Conservation (phyloP, 148 eudicot genomes). For the Amaranthus cruentus region DNA sequence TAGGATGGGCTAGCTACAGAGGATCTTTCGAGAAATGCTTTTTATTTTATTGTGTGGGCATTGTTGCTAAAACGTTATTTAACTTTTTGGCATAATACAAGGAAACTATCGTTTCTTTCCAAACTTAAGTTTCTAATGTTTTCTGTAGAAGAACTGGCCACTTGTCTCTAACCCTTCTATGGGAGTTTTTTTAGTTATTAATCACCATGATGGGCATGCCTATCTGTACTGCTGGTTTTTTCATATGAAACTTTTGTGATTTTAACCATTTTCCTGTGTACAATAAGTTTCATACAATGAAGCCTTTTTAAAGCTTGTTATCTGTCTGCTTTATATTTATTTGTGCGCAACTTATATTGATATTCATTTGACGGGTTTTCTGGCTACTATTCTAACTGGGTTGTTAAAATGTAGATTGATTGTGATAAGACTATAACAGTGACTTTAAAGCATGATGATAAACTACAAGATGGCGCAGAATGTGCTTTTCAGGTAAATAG, state of each 20-base stretch:
- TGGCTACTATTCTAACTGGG: conserved; percentile 6
- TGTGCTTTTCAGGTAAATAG: conserved; percentile 77
- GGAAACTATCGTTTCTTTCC: background rate
- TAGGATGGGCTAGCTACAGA: background rate
- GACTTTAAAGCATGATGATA: conserved; percentile 87
- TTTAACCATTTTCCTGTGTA: background rate
- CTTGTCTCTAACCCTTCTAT: too few species aligned
- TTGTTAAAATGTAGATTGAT: conserved; percentile 59
- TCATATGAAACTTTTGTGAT: background rate
- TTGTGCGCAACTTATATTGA: background rate
- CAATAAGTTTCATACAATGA: background rate
- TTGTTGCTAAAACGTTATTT: background rate
- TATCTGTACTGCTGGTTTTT: too few species aligned
- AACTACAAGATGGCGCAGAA: conserved; percentile 84
- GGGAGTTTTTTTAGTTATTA: too few species aligned
- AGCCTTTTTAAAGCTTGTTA: background rate
- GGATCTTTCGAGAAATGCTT: background rate
- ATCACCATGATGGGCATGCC: too few species aligned
- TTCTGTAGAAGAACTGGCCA: too few species aligned
- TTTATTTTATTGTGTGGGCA: background rate
- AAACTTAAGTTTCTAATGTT: background rate
- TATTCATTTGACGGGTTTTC: background rate
- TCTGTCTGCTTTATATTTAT: background rate
- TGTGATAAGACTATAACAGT: conserved; percentile 96
- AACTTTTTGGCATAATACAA: background rate